These are phyloP conservation scores for Malbranchea cinnamomea DNA, from an alignment of 2,329 filamentous ascomycete species.

Conservation along the genomic window DNA sequence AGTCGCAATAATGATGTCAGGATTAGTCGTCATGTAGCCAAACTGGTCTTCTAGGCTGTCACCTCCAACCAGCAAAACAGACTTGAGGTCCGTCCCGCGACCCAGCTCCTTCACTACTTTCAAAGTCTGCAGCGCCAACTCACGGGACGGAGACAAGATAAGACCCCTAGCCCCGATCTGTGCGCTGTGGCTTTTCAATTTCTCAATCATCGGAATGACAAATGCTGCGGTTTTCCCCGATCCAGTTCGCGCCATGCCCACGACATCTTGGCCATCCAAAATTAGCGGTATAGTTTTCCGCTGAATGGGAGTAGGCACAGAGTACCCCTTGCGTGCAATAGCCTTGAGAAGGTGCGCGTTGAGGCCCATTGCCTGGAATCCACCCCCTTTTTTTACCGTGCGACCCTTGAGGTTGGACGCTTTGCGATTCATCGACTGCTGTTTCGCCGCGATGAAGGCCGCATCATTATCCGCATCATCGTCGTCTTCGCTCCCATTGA, in stretches of 20 bases:
- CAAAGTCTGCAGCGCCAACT: constrained; percentile 84
- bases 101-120: constrained; percentile 94
- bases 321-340: constrained; percentile 87
- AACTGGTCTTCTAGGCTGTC: constrained; percentile 96
- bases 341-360: constrained; percentile 75
- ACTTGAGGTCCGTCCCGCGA: constrained; percentile 77
- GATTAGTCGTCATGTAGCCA: constrained; percentile 78
- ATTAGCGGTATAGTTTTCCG: constrained; percentile 90
- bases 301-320: constrained; percentile 92
- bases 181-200: constrained; percentile 71
- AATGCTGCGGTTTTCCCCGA: constrained; percentile 98
- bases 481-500: constrained; percentile 41
- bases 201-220: constrained; percentile 96
- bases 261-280: constrained; percentile 82
- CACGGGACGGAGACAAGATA: constrained; percentile 81
- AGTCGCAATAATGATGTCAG: constrained; percentile 93
- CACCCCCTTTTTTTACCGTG: constrained; percentile 84
- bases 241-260: constrained; percentile 97
- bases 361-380: constrained; percentile 89
- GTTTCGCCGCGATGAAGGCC: constrained; percentile 77
- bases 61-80: constrained; percentile 82
- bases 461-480: constrained; percentile 50
- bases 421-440: constrained; percentile 80
- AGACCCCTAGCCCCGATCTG: constrained; percentile 75
- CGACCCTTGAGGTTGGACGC: constrained; percentile 66